Evolutionary conservation across 2,329 filamentous ascomycete species (phyloP), one percentile per base, ranked within the genome.

Genomic region (Neonectria coccinea): DNA sequence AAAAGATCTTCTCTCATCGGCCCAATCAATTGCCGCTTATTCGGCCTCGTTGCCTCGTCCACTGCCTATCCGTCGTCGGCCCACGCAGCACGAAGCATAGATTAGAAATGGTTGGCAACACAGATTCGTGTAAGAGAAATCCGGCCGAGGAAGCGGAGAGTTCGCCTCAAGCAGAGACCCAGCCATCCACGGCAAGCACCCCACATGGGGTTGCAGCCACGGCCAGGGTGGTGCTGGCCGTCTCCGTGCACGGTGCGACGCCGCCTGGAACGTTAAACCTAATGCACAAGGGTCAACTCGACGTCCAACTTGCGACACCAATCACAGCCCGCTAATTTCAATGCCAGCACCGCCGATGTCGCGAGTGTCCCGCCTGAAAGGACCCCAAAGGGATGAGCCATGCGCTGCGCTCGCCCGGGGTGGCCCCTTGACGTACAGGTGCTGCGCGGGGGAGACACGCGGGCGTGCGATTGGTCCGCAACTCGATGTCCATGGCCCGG

Each of bases 121-220:
- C 73, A 68, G 66, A 65, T 75, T 78, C 70, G 74, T 77, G 76
- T 77, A 78, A 79, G 74, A 78, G 76, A 78, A 79, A 77, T 73
- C 68, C 64, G 59, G 59, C 59, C 58, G 27, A 66, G 65, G 64
- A 53, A 66, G 50, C 57, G 55, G 66, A 64, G 56, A 68, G 59
- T 73, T 68, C 61, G 62, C 71, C 67, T 63, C 71, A 53, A 59
- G 31, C 42, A 42, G 61, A 36, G 56, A 60, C 59, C 68, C 71
- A 73, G 70, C 73, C 70, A 73, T 69, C 66, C 66, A 70, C 70
- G 64, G 66, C 57, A 59, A 61, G 52, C 62, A 71, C 72, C 70
- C 75, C 74, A 75, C 73, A 76, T 68, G 57, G 53, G 61, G 60
- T 58, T 65, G 62, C 66, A 66, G 62, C 60, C 67, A 72, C 65